A percentile compares a stretch with the other conserved stretches of the same genome.
phyloP scores from a whole-genome alignment of 108 stramenopile species.

The Discostella stelligeroides region DNA sequence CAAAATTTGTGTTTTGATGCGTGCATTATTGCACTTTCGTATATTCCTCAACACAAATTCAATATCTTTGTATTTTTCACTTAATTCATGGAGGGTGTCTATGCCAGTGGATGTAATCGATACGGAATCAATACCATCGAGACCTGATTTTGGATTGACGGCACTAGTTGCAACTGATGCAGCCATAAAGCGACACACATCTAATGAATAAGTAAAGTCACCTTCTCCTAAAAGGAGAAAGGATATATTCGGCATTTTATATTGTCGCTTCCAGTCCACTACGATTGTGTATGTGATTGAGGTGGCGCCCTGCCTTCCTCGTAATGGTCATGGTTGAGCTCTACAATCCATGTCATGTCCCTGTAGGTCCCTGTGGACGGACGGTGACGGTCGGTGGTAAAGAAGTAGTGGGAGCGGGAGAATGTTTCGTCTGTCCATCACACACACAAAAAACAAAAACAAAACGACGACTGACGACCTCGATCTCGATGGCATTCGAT shows the following conservation, averaged over 20 bases:
- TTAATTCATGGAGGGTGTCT: constrained; percentile 53
- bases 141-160: neutral
- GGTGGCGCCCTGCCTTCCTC: too few relatives aligned
- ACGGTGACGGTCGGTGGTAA: too few relatives aligned
- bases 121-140: neutral
- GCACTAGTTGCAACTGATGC: constrained; percentile 2
- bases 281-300: neutral
- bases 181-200: constrained; percentile 64
- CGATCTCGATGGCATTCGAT: too few relatives aligned
- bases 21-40: constrained; percentile 7
- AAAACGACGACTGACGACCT: too few relatives aligned
- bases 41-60: constrained; percentile 60
- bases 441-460: too few relatives aligned
- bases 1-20: constrained; percentile 18
- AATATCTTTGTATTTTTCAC: constrained; percentile 47
- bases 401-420: too few relatives aligned
- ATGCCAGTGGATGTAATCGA: constrained; percentile 68
- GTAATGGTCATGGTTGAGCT: too few relatives aligned
- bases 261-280: neutral
- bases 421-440: too few relatives aligned
- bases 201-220: constrained; percentile 86
- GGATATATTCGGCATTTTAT: constrained; percentile 10
- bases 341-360: too few relatives aligned
- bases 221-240: constrained; percentile 74
- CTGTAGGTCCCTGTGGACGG: too few relatives aligned